A percentile compares a stretch with the other conserved stretches of the same genome.
Evolutionary conservation across 2,329 filamentous ascomycete genomes (phyloP).

Genomic region (Monosporascus sp.): DNA sequence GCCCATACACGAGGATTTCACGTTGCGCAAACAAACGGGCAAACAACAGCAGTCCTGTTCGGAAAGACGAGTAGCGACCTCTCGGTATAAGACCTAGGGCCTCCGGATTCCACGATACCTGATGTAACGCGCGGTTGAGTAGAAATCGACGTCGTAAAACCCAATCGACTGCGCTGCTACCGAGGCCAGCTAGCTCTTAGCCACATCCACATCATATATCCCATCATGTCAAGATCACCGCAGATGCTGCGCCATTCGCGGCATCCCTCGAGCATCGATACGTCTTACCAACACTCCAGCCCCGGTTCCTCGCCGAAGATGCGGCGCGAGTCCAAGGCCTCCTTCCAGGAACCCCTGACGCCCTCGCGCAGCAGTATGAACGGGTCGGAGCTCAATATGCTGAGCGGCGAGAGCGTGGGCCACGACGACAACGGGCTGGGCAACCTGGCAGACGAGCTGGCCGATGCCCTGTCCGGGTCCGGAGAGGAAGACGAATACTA

Average conservation of each 20-base stretch:
- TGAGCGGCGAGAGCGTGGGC: conserved; percentile 36
- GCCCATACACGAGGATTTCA: no score
- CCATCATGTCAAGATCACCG: conserved; percentile 41
- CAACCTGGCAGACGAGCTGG: conserved; percentile 76
- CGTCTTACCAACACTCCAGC: conserved; percentile 30
- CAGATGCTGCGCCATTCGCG: conserved; percentile 56
- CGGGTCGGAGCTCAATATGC: conserved; percentile 43
- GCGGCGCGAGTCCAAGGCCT: conserved; percentile 47
- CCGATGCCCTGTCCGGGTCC: conserved; percentile 64
- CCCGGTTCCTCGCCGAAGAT: conserved; percentile 39
- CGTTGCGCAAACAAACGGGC: no score
- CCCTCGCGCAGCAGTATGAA: conserved; percentile 43
- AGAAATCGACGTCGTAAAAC: no score
- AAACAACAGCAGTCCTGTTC: no score
- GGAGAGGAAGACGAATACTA: conserved; percentile 53
- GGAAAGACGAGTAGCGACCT: no score
- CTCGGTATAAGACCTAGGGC: no score
- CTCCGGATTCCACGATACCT: not conserved
- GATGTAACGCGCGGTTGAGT: not conserved
- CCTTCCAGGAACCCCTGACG: conserved; percentile 44
- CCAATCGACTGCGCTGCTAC: no score
- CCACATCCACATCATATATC: not conserved
- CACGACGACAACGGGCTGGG: conserved; percentile 57
- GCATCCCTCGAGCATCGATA: conserved; percentile 50
- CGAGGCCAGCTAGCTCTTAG: no score